Percentiles rank a stretch among this genome's conserved stretches.
phyloP scores from a whole-genome alignment of 768 basidiomycete genomes.

The Cystofilobasidium bisporidii region DNA sequence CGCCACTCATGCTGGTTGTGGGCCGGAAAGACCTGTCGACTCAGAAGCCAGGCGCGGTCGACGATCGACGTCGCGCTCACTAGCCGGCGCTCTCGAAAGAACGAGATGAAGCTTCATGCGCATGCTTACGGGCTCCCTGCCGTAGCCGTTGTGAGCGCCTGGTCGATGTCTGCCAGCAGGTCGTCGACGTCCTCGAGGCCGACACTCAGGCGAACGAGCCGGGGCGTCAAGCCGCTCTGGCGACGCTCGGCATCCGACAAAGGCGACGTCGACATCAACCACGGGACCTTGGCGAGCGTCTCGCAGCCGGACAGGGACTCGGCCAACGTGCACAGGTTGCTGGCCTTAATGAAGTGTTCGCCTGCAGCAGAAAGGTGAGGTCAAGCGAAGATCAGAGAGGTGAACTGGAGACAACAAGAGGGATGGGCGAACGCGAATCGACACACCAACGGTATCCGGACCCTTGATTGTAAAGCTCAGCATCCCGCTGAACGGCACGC shows the following conservation, averaged over 20 bases:
- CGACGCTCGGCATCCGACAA: conserved; percentile 34
- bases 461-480: conserved; percentile 57
- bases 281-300: conserved; percentile 76
- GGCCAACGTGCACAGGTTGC: conserved; percentile 54
- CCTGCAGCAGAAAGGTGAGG: background rate
- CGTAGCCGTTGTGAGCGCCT: too few relatives aligned
- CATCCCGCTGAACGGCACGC: conserved; percentile 87
- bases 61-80: too few relatives aligned
- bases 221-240: conserved; percentile 27
- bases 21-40: too few relatives aligned
- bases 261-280: conserved; percentile 73
- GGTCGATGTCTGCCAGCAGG: conserved; percentile 59
- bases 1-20: too few relatives aligned
- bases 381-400: background rate
- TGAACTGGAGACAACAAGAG: background rate
- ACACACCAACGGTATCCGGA: conserved; percentile 44
- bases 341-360: conserved; percentile 49
- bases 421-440: conserved; percentile 33
- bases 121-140: too few relatives aligned
- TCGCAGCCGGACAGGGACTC: conserved; percentile 89
- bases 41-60: too few relatives aligned
- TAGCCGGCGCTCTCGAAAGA: too few relatives aligned
- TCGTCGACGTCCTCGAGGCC: conserved; percentile 85
- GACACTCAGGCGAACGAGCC: conserved; percentile 65
- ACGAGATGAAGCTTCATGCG: too few relatives aligned